Evolutionary conservation across 306 rosid species (phyloP), one percentile per base, ranked within the genome.

Genomic region (Rosa multiflora): DNA sequence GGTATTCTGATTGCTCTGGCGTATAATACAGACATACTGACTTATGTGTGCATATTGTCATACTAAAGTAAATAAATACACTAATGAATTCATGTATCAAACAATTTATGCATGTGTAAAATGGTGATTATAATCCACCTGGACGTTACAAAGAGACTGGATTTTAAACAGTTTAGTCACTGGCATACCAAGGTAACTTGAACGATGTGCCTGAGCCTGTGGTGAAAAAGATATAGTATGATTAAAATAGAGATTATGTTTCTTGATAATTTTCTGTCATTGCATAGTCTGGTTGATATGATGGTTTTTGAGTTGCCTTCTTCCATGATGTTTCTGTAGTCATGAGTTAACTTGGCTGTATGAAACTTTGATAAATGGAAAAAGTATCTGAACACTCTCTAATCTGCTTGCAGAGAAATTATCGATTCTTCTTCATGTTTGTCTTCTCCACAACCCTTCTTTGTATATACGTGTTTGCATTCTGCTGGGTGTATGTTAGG

Each of bases 371-470:
- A 42, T 23, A 9, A 21, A 76, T 62, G n/a, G 46, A 46, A 15
- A 44, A 26, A 7, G 46, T 44, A 83, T 80, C 82, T 83, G 83
- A 87, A 81, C 76, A 51, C 71, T 79, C 83, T 23, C n/a, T 72
- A 59, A 40, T 70, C 74, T 86, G 43, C 72, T 17, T 91, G 97
- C 99, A 94, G 99, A 90, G 99, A 73, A 95, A 95, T 76, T 95
- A 95, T 80, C 91, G 97, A 76, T 95, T 92, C 96, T 95, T 95
- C 96, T 95, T 95, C 97, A 88, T 91, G 99, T 95, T 95, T 71
- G 98, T 95, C 86, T 92, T 90, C 96, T 88, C 98, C 23, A 92
- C 97, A 20, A 95, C 98, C 12, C 92, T 95, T 76, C 98, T 95
- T 39, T 95, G 99, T 86, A 83, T 90, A 81, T 95, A 91, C 66